Evolutionary conservation across 371 early-diverging fungal species (phyloP), one percentile per base, ranked within the genome.

Genomic region (Rhizopus stolonifer): DNA sequence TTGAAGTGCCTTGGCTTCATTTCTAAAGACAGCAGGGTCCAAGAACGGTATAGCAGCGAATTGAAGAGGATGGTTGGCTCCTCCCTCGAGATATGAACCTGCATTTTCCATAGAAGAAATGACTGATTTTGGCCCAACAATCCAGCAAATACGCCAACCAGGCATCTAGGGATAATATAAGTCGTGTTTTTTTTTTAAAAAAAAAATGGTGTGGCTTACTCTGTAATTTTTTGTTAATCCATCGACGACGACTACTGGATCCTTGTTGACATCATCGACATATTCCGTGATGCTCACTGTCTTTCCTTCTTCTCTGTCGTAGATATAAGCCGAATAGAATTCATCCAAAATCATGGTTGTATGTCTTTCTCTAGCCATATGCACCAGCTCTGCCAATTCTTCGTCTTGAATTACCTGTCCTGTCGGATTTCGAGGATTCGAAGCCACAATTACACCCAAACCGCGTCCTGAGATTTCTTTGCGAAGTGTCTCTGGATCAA

Each of bases 81-180:
- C 80, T 52, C 72, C 80, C 54, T 80, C 80, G 38, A 80, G 50
- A 54, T 75, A 80, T 3, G 74, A 73, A 2, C 80, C 80, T 9
- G 70, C 65, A 7, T 66, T 64, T 56, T 67, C 58, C 76, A 80
- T 70, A 4, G 77, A 68, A 22, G 73, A 65, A 39, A 80, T 73
- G 4, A 77, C 70, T 7, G 66, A 44, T 46, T 75, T 67, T 4
- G 80, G 80, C 13, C 72, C 80, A 2, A 80, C 66, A 40, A 80
- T 70, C 80, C 80, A 80, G 38, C 78, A 75, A 2, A 75, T 64
- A 22, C 80, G 72, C 80, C 80, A 80, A 6, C 80, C 80, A 31
- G 80, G 80, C 45, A 80, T 63, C 68, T 68, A 60, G 0, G 1
- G 6, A 25, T 13, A 2, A 4, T 25, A 34, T 1, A 19, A 44